Percentiles rank a stretch among this genome's conserved stretches.
phyloP scores from a whole-genome alignment of 2,329 filamentous ascomycete genomes.

The Aureobasidium sp. region DNA sequence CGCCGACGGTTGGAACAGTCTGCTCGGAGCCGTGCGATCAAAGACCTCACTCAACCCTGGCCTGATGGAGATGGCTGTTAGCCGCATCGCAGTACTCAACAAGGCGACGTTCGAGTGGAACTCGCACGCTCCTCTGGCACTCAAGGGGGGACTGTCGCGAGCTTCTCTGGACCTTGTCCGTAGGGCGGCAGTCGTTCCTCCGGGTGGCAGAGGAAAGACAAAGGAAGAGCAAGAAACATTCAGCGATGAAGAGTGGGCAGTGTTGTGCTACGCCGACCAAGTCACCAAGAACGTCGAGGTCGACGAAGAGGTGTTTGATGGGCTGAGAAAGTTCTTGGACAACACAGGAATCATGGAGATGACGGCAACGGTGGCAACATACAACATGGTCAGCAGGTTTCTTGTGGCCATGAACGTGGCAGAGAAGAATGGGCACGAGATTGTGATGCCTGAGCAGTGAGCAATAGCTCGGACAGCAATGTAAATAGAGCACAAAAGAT shows the following conservation, averaged over 20 bases:
- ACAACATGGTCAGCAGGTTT: constrained; percentile 34
- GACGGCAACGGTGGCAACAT: constrained; percentile 30
- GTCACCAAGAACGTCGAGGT: constrained; percentile 28
- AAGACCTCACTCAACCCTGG: constrained; percentile 27
- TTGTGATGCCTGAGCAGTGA: constrained; percentile 25
- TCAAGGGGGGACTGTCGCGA: constrained; percentile 26
- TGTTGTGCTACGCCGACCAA: constrained; percentile 30
- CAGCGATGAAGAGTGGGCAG: constrained; percentile 26
- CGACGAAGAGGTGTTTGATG: constrained; percentile 25
- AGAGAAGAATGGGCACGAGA: constrained; percentile 31
- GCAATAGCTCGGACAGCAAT: not conserved
- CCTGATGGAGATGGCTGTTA: constrained; percentile 30
- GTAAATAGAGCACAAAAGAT: constrained; percentile 1
- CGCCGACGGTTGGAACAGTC: constrained; percentile 68
- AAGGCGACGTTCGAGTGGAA: constrained; percentile 32
- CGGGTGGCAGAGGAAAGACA: constrained; percentile 11
- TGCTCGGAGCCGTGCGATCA: constrained; percentile 48
- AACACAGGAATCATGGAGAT: constrained; percentile 31
- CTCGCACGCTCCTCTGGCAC: constrained; percentile 27
- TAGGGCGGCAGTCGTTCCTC: constrained; percentile 18
- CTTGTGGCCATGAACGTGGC: constrained; percentile 33
- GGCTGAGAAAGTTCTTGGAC: constrained; percentile 25
- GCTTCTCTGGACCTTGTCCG: constrained; percentile 24
- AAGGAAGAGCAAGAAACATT: constrained; percentile 17
- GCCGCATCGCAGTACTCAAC: constrained; percentile 32